Evolutionary conservation across 257 asterid genomes (phyloP), one percentile per base, ranked within the genome.

Genomic region (Eucommia ulmoides): DNA sequence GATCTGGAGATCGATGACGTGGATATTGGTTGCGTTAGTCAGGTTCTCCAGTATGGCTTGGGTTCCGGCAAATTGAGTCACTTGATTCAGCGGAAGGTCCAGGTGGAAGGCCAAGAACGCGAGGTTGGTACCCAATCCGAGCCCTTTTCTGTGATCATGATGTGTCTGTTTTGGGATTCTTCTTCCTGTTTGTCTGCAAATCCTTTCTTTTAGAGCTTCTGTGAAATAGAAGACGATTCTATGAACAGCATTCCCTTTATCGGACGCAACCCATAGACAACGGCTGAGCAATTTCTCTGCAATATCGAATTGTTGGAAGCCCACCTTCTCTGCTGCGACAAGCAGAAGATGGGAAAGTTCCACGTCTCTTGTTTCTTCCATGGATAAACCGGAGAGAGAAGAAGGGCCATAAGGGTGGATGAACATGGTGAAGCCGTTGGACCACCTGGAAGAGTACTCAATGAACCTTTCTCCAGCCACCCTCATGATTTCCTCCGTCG

Each of bases 1-100:
- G 55, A 82, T 68, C 45, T 79, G 80, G 19, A 82, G 76, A 69
- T 82, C 94, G 20, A 82, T 56, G 58, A 82, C 18, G 45, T 82
- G 93, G 67, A 82, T 67, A 55, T 68, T 76, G 14, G 45, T 23
- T 18, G 68, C 62, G 0, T 50, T 56, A 20, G 49, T 54, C 22
- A 77, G 70, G 42, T 64, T 61, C 41, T 82, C 94, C 2, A 70
- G 18, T 1, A 82, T 51, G 50, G 80, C 54, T 52, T 82, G 83
- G 29, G 79, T 52, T 41, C 78, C 86, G 1, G 79, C 86, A 26
- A 82, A 65, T 58, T 76, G 86, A 48, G 50, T 49, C 24, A 73
- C 80, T 53, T 77, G 89, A 19, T 33, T 55, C 20, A 83, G 71
- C n/a, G 89, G 94, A n/a, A 79, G 48, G 21, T 66, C 55, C 48